Conservation (phyloP, 2,329 filamentous ascomycete species). For the Lasiodiplodia hormozganensis region DNA sequence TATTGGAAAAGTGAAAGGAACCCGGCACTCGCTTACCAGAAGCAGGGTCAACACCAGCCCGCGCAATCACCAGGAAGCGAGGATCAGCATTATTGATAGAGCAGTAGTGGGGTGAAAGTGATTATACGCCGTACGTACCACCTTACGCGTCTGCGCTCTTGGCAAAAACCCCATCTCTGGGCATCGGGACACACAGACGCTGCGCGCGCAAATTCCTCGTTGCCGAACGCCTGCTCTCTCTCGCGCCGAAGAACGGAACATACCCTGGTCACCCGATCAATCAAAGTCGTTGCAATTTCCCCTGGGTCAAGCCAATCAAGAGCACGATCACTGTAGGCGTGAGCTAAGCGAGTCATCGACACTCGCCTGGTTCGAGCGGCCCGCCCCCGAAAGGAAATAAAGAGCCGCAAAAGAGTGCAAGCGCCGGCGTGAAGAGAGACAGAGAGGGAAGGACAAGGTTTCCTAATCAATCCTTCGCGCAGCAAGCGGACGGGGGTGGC, state of each 20-base stretch:
- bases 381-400: background rate
- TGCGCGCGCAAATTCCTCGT: too few relatives aligned
- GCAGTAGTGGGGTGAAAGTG: background rate
- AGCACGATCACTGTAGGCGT: too few relatives aligned
- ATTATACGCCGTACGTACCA: background rate
- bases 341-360: background rate
- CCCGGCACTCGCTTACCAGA: background rate
- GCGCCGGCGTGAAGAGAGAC: too few relatives aligned
- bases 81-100: too few relatives aligned
- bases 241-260: too few relatives aligned
- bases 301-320: background rate
- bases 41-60: background rate
- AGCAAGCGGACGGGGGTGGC: too few relatives aligned
- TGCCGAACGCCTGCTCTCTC: too few relatives aligned
- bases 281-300: background rate
- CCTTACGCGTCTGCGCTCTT: constrained; percentile 7
- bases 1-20: background rate
- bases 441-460: too few relatives aligned
- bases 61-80: background rate
- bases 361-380: background rate
- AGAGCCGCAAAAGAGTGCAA: background rate
- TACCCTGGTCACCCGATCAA: background rate
- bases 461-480: too few relatives aligned
- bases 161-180: background rate
- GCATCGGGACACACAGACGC: too few relatives aligned